Percentiles rank a stretch among this genome's conserved stretches.
These are phyloP conservation scores for Mycena belliarum DNA, from an alignment of 768 basidiomycete species.

Conservation along the genomic window DNA sequence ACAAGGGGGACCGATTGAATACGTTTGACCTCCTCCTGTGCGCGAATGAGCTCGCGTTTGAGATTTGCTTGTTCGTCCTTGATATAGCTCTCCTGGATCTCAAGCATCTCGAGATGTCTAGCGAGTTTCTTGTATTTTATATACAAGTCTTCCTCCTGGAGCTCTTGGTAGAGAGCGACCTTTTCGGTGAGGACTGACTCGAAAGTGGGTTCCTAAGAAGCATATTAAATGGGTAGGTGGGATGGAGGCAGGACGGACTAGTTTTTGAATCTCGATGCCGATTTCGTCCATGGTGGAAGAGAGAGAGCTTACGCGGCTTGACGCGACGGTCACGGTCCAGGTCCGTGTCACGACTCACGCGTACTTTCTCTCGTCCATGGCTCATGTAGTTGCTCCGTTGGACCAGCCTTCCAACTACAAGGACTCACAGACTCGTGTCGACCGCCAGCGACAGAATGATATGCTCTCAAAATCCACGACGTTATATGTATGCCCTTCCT, in stretches of 20 bases:
- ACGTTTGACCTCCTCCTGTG: slow-evolving; percentile 98
- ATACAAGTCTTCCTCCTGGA: slow-evolving; percentile 93
- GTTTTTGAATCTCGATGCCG: slow-evolving; percentile 80
- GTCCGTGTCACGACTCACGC: too few species aligned
- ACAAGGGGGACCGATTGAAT: slow-evolving; percentile 98
- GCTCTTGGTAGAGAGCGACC: slow-evolving; percentile 79
- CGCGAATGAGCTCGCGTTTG: slow-evolving; percentile 95
- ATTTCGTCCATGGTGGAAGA: slow-evolving; percentile 77
- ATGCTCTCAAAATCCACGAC: slow-evolving; percentile 84
- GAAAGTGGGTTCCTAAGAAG: slow-evolving; percentile 83
- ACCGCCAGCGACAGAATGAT: slow-evolving; percentile 78
- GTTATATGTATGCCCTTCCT: slow-evolving; percentile 74
- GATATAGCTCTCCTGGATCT: slow-evolving; percentile 94
- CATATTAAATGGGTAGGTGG: slow-evolving; percentile 1
- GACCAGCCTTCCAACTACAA: slow-evolving; percentile 98
- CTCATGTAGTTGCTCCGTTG: slow-evolving; percentile 80
- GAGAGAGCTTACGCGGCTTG: slow-evolving; percentile 50
- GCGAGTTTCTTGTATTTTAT: slow-evolving; percentile 97
- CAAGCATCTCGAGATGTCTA: slow-evolving; percentile 92
- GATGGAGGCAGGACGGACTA: slow-evolving; percentile 51
- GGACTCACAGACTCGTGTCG: slow-evolving; percentile 84
- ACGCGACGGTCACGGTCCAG: slow-evolving; percentile 39
- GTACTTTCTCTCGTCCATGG: slow-evolving; percentile 51
- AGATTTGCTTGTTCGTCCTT: slow-evolving; percentile 98
- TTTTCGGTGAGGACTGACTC: slow-evolving; percentile 88